Conservation (phyloP, 192 early-diverging fungal species). For the Backusella macrospora region DNA sequence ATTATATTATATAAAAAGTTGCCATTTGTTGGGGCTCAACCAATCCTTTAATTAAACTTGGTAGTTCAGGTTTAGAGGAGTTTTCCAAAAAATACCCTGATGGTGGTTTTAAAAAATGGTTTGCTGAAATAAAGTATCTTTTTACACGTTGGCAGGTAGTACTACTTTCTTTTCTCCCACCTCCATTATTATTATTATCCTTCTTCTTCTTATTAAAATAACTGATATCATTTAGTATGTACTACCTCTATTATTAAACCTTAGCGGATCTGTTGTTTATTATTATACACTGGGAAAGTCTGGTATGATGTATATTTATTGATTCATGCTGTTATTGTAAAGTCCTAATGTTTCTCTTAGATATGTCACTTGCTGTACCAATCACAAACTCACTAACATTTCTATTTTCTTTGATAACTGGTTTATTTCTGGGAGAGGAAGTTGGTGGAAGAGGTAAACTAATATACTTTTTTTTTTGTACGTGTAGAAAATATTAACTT, state of each 20-base stretch:
- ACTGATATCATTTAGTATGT: slow-evolving; percentile 60
- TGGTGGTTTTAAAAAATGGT: slow-evolving; percentile 57
- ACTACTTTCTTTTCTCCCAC: too few relatives aligned
- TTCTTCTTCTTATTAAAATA: background rate
- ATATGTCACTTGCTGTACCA: slow-evolving; percentile 89
- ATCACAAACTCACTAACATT: slow-evolving; percentile 92
- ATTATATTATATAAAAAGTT: slow-evolving; percentile 39
- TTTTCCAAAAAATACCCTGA: slow-evolving; percentile 48
- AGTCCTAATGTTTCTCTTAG: slow-evolving; percentile 34
- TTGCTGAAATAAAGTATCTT: slow-evolving; percentile 74
- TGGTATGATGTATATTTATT: slow-evolving; percentile 38
- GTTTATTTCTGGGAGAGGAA: slow-evolving; percentile 78
- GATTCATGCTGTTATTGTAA: slow-evolving; percentile 1
- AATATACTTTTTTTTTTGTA: too few relatives aligned
- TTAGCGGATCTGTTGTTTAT: slow-evolving; percentile 90
- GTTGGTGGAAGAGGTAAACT: slow-evolving; percentile 62
- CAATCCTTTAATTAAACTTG: slow-evolving; percentile 94
- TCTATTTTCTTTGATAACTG: slow-evolving; percentile 82
- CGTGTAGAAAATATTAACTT: background rate
- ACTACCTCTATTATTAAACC: slow-evolving; percentile 83
- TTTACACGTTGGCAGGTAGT: slow-evolving; percentile 83
- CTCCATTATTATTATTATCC: background rate
- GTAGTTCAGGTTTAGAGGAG: slow-evolving; percentile 77
- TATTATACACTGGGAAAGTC: slow-evolving; percentile 88
- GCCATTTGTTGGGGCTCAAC: slow-evolving; percentile 95